These are phyloP conservation scores for Kalaharituber pfeilii DNA, from an alignment of 2,329 filamentous ascomycete species.

Conservation along the genomic window DNA sequence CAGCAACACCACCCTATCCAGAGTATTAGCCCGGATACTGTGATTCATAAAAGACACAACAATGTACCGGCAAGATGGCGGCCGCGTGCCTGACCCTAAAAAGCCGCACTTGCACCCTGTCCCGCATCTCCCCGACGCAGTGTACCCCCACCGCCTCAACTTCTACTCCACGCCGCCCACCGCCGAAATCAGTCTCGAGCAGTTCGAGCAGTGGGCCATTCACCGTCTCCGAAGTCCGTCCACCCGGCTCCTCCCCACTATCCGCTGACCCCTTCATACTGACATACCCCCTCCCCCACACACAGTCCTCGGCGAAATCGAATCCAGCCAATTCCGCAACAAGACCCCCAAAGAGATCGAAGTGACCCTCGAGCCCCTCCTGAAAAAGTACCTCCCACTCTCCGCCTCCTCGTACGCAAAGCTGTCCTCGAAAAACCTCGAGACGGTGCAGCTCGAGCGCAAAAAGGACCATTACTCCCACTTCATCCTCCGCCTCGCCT, in stretches of 20 bases:
- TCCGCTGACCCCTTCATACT: neutral
- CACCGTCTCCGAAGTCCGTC: constrained; percentile 58
- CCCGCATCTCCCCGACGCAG: neutral
- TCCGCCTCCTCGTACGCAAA: constrained; percentile 50
- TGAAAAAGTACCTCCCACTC: constrained; percentile 74
- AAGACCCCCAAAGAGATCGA: constrained; percentile 65
- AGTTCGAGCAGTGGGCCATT: constrained; percentile 98
- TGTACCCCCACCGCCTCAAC: constrained; percentile 75
- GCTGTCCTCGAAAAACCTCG: constrained; percentile 32
- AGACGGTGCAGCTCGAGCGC: constrained; percentile 37
- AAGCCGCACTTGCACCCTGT: neutral
- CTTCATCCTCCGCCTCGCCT: constrained; percentile 87
- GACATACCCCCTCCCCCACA: constrained; percentile 10
- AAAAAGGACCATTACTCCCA: constrained; percentile 96
- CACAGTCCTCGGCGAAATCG: constrained; percentile 66
- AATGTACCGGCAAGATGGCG: neutral
- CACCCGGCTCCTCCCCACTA: neutral
- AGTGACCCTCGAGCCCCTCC: constrained; percentile 64
- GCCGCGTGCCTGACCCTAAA: neutral
- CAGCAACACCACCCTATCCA: too few species aligned
- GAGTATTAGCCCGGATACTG: too few species aligned
- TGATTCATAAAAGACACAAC: too few species aligned
- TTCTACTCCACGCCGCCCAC: constrained; percentile 81
- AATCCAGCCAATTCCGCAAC: constrained; percentile 92
- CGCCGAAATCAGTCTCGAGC: constrained; percentile 83